These are phyloP conservation scores for Colletotrichum somersetense DNA, from an alignment of 2,329 filamentous ascomycete species.

Conservation along the genomic window DNA sequence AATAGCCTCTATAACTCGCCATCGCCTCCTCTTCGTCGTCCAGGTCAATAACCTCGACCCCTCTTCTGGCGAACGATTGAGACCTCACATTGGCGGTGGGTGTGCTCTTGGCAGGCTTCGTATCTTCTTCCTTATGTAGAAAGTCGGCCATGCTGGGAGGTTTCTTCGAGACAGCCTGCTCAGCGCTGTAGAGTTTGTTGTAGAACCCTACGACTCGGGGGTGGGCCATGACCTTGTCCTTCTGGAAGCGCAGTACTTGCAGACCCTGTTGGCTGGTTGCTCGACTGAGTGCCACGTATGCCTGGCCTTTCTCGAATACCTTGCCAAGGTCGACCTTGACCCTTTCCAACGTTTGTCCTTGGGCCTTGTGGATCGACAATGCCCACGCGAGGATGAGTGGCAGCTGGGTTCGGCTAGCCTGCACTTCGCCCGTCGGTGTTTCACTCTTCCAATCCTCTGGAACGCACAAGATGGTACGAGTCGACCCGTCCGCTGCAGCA, in stretches of 20 bases:
- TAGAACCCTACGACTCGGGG: constrained; percentile 89
- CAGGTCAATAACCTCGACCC: constrained; percentile 48
- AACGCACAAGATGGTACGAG: constrained; percentile 82
- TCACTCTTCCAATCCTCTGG: constrained; percentile 97
- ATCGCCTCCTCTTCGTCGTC: constrained; percentile 66
- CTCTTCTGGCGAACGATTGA: constrained; percentile 42
- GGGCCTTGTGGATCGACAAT: constrained; percentile 96
- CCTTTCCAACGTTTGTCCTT: constrained; percentile 92
- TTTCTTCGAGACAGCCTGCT: constrained; percentile 60
- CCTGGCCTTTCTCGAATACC: constrained; percentile 97
- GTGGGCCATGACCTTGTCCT: constrained; percentile 93
- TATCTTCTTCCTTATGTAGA: constrained; percentile 46
- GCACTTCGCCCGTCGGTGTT: constrained; percentile 92
- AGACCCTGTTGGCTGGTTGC: constrained; percentile 89
- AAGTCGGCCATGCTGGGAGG: constrained; percentile 56
- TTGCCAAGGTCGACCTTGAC: constrained; percentile 94
- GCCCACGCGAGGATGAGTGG: constrained; percentile 97
- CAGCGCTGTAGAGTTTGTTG: constrained; percentile 80
- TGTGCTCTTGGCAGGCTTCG: constrained; percentile 47
- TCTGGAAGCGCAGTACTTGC: constrained; percentile 90
- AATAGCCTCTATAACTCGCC: constrained; percentile 59
- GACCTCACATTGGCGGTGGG: constrained; percentile 33
- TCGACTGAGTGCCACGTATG: constrained; percentile 95
- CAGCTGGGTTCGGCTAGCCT: constrained; percentile 85
- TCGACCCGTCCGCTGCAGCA: constrained; percentile 80